Evolutionary conservation across 257 asterid species (phyloP), one percentile per base, ranked within the genome.

Genomic region (Linaria vulgaris): DNA sequence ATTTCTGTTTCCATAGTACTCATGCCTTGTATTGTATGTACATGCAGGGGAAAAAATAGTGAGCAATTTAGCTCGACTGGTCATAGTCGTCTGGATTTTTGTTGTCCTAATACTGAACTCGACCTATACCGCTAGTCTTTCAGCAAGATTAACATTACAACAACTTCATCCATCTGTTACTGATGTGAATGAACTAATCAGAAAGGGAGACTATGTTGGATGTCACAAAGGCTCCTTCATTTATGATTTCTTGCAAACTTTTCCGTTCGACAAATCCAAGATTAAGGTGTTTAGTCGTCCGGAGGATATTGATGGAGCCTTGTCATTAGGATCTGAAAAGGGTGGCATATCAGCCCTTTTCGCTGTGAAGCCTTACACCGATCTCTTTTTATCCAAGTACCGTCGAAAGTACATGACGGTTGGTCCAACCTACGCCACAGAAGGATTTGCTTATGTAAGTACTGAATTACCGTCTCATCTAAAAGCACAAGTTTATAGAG

Each of bases 51-150:
- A 79, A 64, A 75, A 54, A 65, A 59, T 79, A 55, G 56, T 77
- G 68, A 73, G 58, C 69, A 79, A 79, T 59, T 70, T 79, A 25
- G 61, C 79, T 61, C 74, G 81, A 54, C n/a, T 79, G 23, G 79
- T 76, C 43, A 24, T 79, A 4, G 64, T 73, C 9, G 79, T 79
- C 6, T 73, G 85, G 82, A 56, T 79, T 64, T 76, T 75, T 30
- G 80, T 78, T 30, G 84, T 79, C 37, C 74, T 79, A 3, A 69
- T 74, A 43, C 46, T 78, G 66, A 75, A 17, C 56, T 75, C 80
- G 46, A 75, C 80, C 17, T 78, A 71, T 60, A 74, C 67, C 1
- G 80, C 76, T 20, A 78, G 69, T 63, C 66, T 78, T 52, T 67
- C 83, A 13, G 72, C 80, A 21, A 74, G 51, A 70, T 58, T 78